Evolutionary conservation across 2,329 filamentous ascomycete genomes (phyloP), one percentile per base, ranked within the genome.

Genomic region (Sporothrix variecibatus): DNA sequence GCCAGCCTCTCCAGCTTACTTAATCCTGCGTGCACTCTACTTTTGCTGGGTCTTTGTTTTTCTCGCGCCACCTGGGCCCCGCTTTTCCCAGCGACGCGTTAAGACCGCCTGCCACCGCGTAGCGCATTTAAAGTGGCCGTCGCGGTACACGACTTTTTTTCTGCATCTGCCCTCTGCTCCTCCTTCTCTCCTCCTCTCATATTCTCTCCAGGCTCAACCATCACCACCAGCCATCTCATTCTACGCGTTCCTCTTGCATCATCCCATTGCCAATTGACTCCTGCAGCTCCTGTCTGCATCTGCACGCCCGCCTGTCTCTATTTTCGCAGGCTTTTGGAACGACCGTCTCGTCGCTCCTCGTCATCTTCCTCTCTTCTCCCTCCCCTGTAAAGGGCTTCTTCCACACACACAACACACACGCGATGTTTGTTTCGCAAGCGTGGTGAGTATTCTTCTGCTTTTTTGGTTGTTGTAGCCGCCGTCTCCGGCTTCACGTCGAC

Each of bases 401-500:
- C 1, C 58, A 20, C 70, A 46, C 46, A 53, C 53, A 64, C 68
- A 60, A 71, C 71, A 65, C 71, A 65, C 49, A 58, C 84, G 82
- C 79, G 80, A 90, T 90, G 88, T 90, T 87, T 81, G 88, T 90
- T 90, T 82, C 87, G 86, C 82, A 90, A 90, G 86, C 86, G 88
- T 81, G 88, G 88, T 89, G 85, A 78, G 87, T 85, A 77, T 72
- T 31, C 34, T n/a, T 34, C 6, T 17, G 26, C 12, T 11, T 3
- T 26, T 72, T 58, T 23, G 20, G 17, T 20, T 26, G 46, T 12
- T 4, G 12, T 31, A 11, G 6, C 15, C 40, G 26, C 23, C 2
- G 26, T 62, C n/a, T n/a, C 46, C 17, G 31, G 12, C n/a, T 38
- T 23, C 56, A 20, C 51, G 40, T 26, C 4, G 60, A 43, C 38